These are phyloP conservation scores for Physcomitrium patens DNA, from an alignment of 225 moss, liverwort and hornwort species.

Conservation along the genomic window DNA sequence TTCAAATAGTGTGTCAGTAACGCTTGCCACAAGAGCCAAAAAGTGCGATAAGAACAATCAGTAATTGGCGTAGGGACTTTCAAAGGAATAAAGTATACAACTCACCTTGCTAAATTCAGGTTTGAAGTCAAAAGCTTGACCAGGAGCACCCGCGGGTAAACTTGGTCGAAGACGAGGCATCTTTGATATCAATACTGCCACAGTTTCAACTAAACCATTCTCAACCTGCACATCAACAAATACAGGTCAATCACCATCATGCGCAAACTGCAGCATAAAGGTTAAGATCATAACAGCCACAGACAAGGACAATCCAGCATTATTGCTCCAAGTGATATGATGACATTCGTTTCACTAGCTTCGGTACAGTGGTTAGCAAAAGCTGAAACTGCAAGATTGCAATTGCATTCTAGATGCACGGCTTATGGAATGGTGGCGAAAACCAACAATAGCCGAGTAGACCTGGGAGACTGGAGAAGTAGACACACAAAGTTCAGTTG, in stretches of 20 bases:
- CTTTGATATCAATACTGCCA: constrained; percentile 84
- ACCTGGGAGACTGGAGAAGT: constrained; percentile 14
- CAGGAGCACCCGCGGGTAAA: constrained; percentile 72
- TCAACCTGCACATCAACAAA: constrained; percentile 70
- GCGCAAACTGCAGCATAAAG: constrained; percentile 1
- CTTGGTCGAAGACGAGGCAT: constrained; percentile 95
- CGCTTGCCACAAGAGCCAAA: constrained; percentile 2
- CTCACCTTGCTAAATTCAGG: constrained; percentile 94
- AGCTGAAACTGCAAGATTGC: background rate
- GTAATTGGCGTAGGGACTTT: constrained; percentile 10
- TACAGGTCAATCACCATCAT: constrained; percentile 11
- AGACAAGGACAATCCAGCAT: background rate
- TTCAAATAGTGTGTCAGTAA: constrained; percentile 26
- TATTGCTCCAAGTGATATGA: background rate
- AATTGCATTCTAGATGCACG: constrained; percentile 1
- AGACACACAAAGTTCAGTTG: background rate
- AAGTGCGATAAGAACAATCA: constrained; percentile 4
- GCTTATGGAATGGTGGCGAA: background rate
- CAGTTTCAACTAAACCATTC: constrained; percentile 97
- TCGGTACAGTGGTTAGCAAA: background rate
- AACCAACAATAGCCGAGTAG: background rate
- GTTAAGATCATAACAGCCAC: constrained; percentile 3
- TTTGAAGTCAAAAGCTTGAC: constrained; percentile 83
- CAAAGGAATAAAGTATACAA: constrained; percentile 17
- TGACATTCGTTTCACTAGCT: constrained; percentile 1